Percentiles rank a stretch among this genome's conserved stretches.
Evolutionary conservation across 1,139 yeast genomes (phyloP).

Genomic region (Kurtzmaniella quercitrusa): DNA sequence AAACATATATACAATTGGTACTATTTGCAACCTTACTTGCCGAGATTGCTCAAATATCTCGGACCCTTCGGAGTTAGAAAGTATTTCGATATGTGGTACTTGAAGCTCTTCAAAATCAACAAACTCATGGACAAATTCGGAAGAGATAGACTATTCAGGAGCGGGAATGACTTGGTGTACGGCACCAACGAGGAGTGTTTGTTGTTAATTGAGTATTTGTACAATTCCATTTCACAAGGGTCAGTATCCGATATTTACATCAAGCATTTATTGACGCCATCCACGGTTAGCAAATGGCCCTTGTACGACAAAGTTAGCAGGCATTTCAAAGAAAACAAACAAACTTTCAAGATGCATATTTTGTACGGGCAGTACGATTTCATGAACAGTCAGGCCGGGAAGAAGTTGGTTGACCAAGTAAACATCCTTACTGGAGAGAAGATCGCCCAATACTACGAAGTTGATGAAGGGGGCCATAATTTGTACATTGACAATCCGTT

Average conservation of each 20-base stretch:
- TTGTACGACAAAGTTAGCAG: conserved; percentile 56
- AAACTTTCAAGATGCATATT: conserved; percentile 44
- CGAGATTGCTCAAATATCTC: conserved; percentile 35
- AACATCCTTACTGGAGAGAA: conserved; percentile 13
- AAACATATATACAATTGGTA: conserved; percentile 35
- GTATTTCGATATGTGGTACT: conserved; percentile 43
- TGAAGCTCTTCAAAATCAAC: conserved; percentile 42
- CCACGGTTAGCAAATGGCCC: conserved; percentile 76
- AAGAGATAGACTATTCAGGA: conserved; percentile 22
- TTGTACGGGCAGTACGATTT: conserved; percentile 83
- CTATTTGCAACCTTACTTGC: conserved; percentile 38
- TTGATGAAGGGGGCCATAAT: conserved; percentile 44
- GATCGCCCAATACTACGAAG: conserved; percentile 17
- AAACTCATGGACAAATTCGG: conserved; percentile 33
- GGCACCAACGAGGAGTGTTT: conserved; percentile 43
- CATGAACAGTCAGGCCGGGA: conserved; percentile 79
- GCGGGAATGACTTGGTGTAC: conserved; percentile 28
- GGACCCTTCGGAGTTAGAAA: conserved; percentile 52
- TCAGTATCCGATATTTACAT: conserved; percentile 66
- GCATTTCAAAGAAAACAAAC: conserved; percentile 15
- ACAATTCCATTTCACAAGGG: conserved; percentile 55
- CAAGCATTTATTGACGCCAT: conserved; percentile 63
- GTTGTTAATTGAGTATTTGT: conserved; percentile 52
- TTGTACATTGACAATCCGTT: conserved; percentile 45
- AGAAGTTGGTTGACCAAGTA: conserved; percentile 40